Conservation (phyloP, 2,329 filamentous ascomycete genomes). For the Paraphoma sp. region DNA sequence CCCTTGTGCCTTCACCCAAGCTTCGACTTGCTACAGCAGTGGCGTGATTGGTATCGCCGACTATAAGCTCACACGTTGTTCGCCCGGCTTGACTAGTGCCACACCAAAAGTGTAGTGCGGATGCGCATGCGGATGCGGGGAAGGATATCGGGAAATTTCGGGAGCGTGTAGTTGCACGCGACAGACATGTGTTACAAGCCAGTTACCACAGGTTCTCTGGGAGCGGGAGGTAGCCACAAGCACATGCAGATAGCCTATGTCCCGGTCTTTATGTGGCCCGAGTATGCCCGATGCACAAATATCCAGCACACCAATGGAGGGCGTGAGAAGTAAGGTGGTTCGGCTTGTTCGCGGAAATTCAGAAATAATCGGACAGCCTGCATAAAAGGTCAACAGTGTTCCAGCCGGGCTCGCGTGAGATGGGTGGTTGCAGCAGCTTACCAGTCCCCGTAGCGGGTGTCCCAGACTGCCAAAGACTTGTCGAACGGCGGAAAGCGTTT, state of each 20-base stretch:
- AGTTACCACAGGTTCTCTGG: conserved; percentile 6
- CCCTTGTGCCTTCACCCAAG: conserved; percentile 9
- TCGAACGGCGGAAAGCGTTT: conserved; percentile 35
- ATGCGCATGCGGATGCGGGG: conserved; percentile 33
- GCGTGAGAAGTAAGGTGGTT: neutral
- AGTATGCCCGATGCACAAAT: neutral
- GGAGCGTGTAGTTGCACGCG: conserved; percentile 18
- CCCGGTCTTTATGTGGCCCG: neutral
- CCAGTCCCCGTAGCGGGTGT: conserved; percentile 21
- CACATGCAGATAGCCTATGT: neutral
- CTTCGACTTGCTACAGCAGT: conserved; percentile 20
- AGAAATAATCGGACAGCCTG: conserved; percentile 16
- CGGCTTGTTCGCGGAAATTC: neutral
- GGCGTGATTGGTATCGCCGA: conserved; percentile 18
- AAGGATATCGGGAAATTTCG: conserved; percentile 25
- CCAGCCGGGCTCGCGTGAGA: conserved; percentile 3
- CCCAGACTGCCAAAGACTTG: conserved; percentile 34
- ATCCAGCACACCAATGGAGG: neutral
- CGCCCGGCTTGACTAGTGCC: conserved; percentile 27
- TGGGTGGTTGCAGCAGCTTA: conserved; percentile 9
- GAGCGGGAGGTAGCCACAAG: neutral
- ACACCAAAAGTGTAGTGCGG: conserved; percentile 24
- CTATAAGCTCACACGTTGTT: conserved; percentile 18
- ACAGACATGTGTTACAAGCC: conserved; percentile 2
- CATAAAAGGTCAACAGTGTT: conserved; percentile 20